Percentiles rank a stretch among this genome's conserved stretches.
phyloP scores from a whole-genome alignment of 208 protist genomes.

The Acanthamoeba castellanii region DNA sequence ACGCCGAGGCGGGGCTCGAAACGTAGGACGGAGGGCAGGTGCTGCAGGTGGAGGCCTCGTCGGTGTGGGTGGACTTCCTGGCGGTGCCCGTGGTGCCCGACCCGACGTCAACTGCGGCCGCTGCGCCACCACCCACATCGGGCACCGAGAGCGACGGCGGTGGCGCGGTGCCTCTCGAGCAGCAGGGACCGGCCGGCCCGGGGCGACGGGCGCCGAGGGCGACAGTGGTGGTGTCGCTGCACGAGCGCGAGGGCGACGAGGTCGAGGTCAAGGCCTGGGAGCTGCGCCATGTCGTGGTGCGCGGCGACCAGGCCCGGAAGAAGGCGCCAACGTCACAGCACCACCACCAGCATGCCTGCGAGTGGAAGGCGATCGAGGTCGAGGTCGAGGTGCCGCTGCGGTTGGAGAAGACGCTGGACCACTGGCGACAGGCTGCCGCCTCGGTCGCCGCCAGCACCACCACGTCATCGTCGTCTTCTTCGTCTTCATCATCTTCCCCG shows the following conservation, averaged over 20 bases:
- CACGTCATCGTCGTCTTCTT: no score
- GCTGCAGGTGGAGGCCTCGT: background rate
- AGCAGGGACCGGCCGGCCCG: background rate
- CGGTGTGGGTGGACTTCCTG: slow-evolving; percentile 5
- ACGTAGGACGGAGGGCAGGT: background rate
- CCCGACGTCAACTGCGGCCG: background rate
- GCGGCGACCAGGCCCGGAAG: background rate
- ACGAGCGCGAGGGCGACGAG: background rate
- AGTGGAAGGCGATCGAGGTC: slow-evolving; percentile 1
- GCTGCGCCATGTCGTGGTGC: background rate
- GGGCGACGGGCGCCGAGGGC: background rate
- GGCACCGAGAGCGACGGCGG: background rate
- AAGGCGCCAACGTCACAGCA: background rate
- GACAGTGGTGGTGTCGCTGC: background rate
- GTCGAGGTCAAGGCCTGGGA: slow-evolving; percentile 16
- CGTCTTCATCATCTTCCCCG: no score
- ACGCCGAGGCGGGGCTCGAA: no score
- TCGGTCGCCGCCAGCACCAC: background rate
- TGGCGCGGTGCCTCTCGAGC: no score
- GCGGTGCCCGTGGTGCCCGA: background rate
- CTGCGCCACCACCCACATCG: background rate
- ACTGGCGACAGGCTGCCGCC: background rate
- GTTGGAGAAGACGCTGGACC: slow-evolving; percentile 31
- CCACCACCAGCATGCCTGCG: background rate
- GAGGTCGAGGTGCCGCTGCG: slow-evolving; percentile 6